Base-by-base conservation (phyloP, 2,329 filamentous ascomycete species). In the Colletotrichum liaoningense region DNA sequence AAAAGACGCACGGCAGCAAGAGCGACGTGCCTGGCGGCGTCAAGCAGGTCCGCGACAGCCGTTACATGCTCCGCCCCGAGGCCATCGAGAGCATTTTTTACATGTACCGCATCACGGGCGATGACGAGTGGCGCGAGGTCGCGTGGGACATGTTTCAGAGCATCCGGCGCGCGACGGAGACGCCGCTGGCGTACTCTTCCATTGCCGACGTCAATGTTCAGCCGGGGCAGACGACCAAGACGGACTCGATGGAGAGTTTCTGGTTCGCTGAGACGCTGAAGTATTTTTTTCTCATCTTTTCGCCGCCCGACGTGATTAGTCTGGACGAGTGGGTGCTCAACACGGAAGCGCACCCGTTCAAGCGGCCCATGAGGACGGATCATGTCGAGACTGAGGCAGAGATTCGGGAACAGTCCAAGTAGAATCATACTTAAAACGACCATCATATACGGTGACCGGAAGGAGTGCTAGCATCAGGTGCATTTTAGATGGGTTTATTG, bases 231-330 rank as follows among this genome's bases (percentile, higher is more conserved):
- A 76, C 74, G 26, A 66, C 57, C n/a, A 76, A 76, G 60, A 70
- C 58, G 11, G 74, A 76, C 19, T 76, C 74, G 26, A 76, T 75
- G 65, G 74, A 76, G 85, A 88, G 86, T 67, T 94, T 94, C 79
- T 95, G 93, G 92, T 85, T 93, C 77, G 91, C 91, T 3, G 93
- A 95, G 85, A 95, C 93, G 54, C 82, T 94, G 76, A 95, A 95
- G 82, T 95, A 95, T 78, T 94, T 94, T 74, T 95, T 93, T 77
- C 82, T 95, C 69, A 88, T 94, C 22, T 95, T 94, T 76, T 90
- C 89, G 59, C 89, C 93, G 67, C 88, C 91, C 3, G 84, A 87
- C 14, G 79, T 91, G 26, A 84, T 94, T 35, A 93, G 88, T 81
- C 82, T 95, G 78, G 93, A 95, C 80, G 88, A 94, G 8, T 94